phyloP scores from a whole-genome alignment of 2,329 filamentous ascomycete species.

The Penicillium aurantiogriseum region DNA sequence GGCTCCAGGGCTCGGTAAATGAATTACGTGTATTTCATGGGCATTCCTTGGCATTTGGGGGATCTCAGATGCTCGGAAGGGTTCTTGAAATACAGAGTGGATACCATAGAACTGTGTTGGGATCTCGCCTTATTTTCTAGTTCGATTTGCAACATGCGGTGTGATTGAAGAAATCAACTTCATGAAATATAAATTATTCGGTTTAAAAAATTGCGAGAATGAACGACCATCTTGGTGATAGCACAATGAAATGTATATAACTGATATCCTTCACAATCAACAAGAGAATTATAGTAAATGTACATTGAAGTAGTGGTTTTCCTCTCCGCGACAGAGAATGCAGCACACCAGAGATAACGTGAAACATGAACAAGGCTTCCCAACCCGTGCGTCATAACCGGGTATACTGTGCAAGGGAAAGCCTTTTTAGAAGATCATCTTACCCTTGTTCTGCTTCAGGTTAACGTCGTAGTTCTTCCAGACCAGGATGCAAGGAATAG shows the following conservation, averaged over 20 bases:
- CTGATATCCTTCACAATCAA: neutral
- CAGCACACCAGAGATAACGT: neutral
- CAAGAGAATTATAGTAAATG: neutral
- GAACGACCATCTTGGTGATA: neutral
- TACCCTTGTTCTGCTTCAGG: constrained; percentile 42
- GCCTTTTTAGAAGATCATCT: neutral
- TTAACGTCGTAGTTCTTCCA: constrained; percentile 44
- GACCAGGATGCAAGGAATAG: constrained; percentile 34
- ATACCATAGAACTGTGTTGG: neutral
- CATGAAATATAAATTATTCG: no score
- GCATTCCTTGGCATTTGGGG: neutral
- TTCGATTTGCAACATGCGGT: neutral
- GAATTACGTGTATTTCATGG: neutral
- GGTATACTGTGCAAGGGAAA: neutral
- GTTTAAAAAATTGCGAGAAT: neutral
- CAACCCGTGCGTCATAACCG: neutral
- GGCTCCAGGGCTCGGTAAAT: neutral
- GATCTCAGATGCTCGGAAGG: neutral
- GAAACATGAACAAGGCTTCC: neutral
- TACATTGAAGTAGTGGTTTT: neutral
- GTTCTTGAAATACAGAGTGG: neutral
- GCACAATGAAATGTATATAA: neutral
- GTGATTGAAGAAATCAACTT: neutral
- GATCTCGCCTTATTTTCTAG: neutral
- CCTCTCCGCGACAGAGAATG: neutral